Percentiles rank a stretch among this genome's conserved stretches.
Evolutionary conservation across 2,329 filamentous ascomycete species (phyloP).

Genomic region (Alternaria solani): DNA sequence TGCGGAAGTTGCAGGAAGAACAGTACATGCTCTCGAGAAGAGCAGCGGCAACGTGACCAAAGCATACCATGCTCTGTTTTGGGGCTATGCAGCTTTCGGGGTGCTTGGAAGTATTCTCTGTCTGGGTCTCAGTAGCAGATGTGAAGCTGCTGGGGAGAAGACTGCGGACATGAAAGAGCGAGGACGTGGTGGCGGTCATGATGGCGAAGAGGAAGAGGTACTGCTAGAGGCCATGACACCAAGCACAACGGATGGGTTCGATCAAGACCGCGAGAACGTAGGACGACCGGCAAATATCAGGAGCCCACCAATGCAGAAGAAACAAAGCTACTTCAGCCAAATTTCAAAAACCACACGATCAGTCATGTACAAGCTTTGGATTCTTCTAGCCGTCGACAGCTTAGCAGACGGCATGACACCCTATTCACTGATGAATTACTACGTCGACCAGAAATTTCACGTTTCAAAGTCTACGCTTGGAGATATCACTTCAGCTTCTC

Average conservation of each 20-base stretch:
- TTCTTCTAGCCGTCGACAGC: constrained; percentile 70
- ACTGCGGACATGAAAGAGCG: constrained; percentile 36
- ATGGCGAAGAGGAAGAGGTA: constrained; percentile 46
- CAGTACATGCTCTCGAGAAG: constrained; percentile 51
- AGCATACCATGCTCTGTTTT: constrained; percentile 55
- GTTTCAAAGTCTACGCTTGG: constrained; percentile 63
- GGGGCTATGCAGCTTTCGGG: constrained; percentile 54
- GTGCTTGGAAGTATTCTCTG: constrained; percentile 51
- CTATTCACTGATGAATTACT: constrained; percentile 49
- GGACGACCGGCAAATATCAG: constrained; percentile 26
- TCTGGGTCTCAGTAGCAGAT: constrained; percentile 51
- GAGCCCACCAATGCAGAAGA: constrained; percentile 25
- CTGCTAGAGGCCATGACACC: constrained; percentile 45
- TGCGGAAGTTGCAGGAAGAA: constrained; percentile 49
- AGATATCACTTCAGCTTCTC: constrained; percentile 61
- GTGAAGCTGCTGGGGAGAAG: constrained; percentile 50
- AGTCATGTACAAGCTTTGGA: constrained; percentile 71
- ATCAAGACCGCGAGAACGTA: constrained; percentile 30
- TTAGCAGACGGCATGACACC: constrained; percentile 68
- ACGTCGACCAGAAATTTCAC: constrained; percentile 48
- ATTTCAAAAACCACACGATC: constrained; percentile 66
- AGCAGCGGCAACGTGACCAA: constrained; percentile 48
- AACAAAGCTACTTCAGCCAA: constrained; percentile 55
- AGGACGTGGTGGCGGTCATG: constrained; percentile 19
- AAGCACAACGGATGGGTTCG: constrained; percentile 42